Percentiles rank a stretch among this genome's conserved stretches.
phyloP scores from a whole-genome alignment of 768 basidiomycete genomes.

The Macrocybe gigantea region DNA sequence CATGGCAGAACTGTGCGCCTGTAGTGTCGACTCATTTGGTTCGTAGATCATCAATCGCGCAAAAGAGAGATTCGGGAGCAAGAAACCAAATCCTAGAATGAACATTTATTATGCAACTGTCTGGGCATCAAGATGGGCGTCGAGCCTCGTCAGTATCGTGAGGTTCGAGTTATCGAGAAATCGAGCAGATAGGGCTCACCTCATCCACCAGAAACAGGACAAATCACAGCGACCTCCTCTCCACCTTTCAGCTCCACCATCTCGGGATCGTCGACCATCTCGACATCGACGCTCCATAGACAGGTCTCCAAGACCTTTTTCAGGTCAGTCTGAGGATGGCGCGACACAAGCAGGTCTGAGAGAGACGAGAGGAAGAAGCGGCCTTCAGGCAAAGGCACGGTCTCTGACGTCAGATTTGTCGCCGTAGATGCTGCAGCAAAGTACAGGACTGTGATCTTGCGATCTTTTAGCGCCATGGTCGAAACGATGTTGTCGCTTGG shows the following conservation, averaged over 20 bases:
- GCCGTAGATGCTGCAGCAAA: slow-evolving; percentile 67
- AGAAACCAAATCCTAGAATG: no score
- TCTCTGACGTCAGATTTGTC: slow-evolving; percentile 51
- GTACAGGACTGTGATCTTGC: slow-evolving; percentile 43
- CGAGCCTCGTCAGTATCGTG: no score
- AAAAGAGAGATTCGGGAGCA: no score
- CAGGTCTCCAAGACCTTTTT: slow-evolving; percentile 50
- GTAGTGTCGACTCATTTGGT: no score
- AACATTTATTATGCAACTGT: no score
- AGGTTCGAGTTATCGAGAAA: no score
- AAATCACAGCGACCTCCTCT: slow-evolving; percentile 76
- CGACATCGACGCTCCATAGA: slow-evolving; percentile 76
- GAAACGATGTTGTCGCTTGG: no score
- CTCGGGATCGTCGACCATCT: slow-evolving; percentile 67
- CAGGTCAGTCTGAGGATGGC: slow-evolving; percentile 47
- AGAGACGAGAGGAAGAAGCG: slow-evolving; percentile 48
- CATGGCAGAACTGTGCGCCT: no score
- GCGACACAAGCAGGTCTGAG: slow-evolving; percentile 41
- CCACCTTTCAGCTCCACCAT: slow-evolving; percentile 50
- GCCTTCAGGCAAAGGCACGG: slow-evolving; percentile 38
- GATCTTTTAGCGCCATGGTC: not conserved
- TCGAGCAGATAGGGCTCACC: not conserved
- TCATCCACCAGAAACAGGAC: slow-evolving; percentile 78
- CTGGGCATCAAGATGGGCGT: no score
- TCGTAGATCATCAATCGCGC: no score